Evolutionary conservation across 2,329 filamentous ascomycete species (phyloP).

Genomic region (Colletotrichum shisoi): DNA sequence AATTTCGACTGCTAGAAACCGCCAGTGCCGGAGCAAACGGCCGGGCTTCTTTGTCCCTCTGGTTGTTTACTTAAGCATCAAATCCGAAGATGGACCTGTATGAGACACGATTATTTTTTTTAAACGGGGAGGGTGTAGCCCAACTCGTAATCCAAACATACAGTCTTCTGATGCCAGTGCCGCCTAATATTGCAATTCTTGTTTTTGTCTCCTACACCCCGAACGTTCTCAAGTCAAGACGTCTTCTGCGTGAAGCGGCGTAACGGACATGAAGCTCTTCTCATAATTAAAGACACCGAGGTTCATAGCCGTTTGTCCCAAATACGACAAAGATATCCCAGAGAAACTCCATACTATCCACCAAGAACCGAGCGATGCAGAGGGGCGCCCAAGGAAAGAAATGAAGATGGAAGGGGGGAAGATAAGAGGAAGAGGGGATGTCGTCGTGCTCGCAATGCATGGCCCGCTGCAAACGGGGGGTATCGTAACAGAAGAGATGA

Average conservation of each 20-base stretch:
- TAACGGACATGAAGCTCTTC: slow-evolving; percentile 7
- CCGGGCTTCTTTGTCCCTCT: slow-evolving; percentile 16
- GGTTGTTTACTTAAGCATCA: too few species aligned
- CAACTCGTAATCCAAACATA: not conserved
- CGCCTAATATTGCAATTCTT: not conserved
- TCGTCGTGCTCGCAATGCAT: slow-evolving; percentile 21
- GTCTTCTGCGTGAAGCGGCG: not conserved
- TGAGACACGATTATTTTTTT: not conserved
- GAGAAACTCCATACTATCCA: not conserved
- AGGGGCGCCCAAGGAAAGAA: not conserved
- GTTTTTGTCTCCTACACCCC: not conserved
- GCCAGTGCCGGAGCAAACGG: slow-evolving; percentile 6
- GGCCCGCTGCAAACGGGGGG: slow-evolving; percentile 36
- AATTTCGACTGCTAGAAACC: not conserved
- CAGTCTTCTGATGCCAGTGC: slow-evolving; percentile 1
- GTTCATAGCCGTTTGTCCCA: not conserved
- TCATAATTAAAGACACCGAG: slow-evolving; percentile 8
- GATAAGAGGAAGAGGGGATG: not conserved
- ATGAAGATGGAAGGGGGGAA: slow-evolving; percentile 12
- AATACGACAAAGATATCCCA: slow-evolving; percentile 21
- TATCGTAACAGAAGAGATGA: slow-evolving; percentile 39
- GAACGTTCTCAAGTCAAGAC: not conserved
- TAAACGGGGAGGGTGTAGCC: not conserved
- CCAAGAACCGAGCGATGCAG: not conserved
- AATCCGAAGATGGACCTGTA: not conserved